phyloP scores from a whole-genome alignment of 2,329 filamentous ascomycete species.

The Didymella sp. region DNA sequence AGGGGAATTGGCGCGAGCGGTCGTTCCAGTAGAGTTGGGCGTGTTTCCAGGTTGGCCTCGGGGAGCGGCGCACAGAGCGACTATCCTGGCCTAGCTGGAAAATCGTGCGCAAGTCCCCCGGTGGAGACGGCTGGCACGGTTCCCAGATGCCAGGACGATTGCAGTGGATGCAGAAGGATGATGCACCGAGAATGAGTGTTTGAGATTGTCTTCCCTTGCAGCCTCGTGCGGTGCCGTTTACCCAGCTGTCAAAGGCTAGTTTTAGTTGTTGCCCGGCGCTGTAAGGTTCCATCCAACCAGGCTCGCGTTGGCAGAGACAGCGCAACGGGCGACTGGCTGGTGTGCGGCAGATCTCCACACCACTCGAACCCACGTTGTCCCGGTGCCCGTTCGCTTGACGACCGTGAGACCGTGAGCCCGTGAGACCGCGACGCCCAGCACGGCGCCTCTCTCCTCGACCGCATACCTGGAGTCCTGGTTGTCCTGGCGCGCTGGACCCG shows the following conservation, averaged over 20 bases:
- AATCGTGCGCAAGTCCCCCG: background rate
- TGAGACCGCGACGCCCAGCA: conserved; percentile 11
- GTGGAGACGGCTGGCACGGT: background rate
- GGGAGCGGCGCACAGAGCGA: conserved; percentile 7
- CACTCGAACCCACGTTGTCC: conserved; percentile 23
- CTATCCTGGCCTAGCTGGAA: conserved; percentile 5
- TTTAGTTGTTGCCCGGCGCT: background rate
- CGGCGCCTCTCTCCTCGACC: conserved; percentile 7
- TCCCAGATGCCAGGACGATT: background rate
- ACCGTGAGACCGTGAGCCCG: background rate
- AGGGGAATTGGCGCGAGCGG: background rate
- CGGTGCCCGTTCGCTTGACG: conserved; percentile 5
- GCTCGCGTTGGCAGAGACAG: background rate
- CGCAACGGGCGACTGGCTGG: conserved; percentile 12
- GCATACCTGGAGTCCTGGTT: background rate
- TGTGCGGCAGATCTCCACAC: conserved; percentile 14
- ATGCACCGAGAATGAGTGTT: conserved; percentile 2
- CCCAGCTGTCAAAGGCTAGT: background rate
- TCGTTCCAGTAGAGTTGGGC: conserved; percentile 10
- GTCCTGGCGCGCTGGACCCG: background rate
- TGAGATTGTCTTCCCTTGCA: conserved; percentile 16
- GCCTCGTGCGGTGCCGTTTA: conserved; percentile 10
- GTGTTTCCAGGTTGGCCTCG: conserved; percentile 6
- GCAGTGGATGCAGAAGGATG: background rate
- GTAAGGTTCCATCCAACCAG: background rate